Percentiles rank a stretch among this genome's conserved stretches.
Evolutionary conservation across 495 filamentous ascomycete species (phyloP).

Genomic region (Xylaria venustula): DNA sequence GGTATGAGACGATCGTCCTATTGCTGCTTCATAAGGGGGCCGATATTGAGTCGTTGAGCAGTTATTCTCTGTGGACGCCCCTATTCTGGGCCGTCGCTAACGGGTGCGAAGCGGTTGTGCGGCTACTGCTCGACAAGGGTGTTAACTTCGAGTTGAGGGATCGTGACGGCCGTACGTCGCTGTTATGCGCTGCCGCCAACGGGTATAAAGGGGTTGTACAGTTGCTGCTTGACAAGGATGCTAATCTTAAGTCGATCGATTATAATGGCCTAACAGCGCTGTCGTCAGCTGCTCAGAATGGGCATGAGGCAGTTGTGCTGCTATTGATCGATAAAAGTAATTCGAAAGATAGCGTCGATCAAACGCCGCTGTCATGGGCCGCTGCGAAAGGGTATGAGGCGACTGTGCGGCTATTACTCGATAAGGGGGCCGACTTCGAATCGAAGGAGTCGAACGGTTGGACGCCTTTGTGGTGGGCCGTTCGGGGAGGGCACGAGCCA

Average conservation of each 20-base stretch:
- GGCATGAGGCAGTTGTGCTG: background rate
- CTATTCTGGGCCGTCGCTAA: background rate
- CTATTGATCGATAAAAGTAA: background rate
- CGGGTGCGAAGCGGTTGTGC: background rate
- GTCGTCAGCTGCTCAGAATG: background rate
- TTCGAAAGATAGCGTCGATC: background rate
- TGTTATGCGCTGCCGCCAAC: background rate
- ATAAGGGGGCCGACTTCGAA: background rate
- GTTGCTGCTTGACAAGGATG: background rate
- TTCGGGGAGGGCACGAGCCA: too few species aligned
- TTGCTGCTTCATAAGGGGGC: background rate
- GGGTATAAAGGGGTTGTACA: background rate
- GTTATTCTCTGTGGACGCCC: background rate
- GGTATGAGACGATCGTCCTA: constrained; percentile 3
- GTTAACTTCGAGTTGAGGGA: background rate
- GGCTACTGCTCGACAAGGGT: background rate
- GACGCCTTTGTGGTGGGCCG: too few species aligned
- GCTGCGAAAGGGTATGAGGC: background rate
- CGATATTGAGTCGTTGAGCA: background rate
- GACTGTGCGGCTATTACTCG: constrained; percentile 10
- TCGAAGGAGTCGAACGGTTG: too few species aligned
- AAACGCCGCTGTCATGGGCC: background rate
- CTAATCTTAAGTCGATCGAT: background rate
- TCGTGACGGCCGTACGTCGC: background rate
- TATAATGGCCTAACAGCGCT: background rate